Conservation (phyloP, 108 stramenopile species). For the Fistulifera solaris region DNA sequence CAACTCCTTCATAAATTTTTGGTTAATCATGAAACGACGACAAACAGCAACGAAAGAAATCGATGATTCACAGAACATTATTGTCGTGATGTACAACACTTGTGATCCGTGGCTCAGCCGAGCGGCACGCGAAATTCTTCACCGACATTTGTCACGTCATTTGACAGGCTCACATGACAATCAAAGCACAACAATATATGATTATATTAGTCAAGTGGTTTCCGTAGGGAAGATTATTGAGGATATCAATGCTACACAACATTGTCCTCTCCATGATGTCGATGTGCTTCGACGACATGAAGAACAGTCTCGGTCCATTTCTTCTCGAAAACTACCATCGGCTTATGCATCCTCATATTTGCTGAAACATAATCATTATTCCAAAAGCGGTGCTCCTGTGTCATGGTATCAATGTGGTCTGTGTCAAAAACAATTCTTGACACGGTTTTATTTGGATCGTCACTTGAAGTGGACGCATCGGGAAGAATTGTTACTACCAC, state of each 20-base stretch:
- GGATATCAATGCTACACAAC: not conserved
- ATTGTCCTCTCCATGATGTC: not conserved
- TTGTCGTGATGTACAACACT: no score
- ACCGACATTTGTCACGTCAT: not conserved
- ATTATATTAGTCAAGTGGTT: not conserved
- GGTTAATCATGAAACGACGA: no score
- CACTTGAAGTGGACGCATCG: slow-evolving; percentile 5
- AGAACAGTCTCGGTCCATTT: not conserved
- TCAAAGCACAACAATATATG: not conserved
- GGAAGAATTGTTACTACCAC: not conserved
- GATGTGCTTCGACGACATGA: not conserved
- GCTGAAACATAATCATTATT: not conserved
- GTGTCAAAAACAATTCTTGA: slow-evolving; percentile 15
- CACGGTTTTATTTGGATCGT: slow-evolving; percentile 20
- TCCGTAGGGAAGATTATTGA: no score
- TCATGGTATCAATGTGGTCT: slow-evolving; percentile 24
- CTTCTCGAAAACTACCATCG: not conserved
- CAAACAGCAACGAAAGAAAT: no score
- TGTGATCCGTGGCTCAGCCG: slow-evolving; percentile 21
- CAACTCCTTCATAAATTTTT: no score
- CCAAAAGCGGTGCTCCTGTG: not conserved
- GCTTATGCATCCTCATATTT: no score
- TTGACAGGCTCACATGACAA: not conserved
- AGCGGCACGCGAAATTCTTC: slow-evolving; percentile 16
- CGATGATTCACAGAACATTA: no score